Evolutionary conservation across 2,329 filamentous ascomycete genomes (phyloP), one percentile per base, ranked within the genome.

Genomic region (Leptodontidium sp.): DNA sequence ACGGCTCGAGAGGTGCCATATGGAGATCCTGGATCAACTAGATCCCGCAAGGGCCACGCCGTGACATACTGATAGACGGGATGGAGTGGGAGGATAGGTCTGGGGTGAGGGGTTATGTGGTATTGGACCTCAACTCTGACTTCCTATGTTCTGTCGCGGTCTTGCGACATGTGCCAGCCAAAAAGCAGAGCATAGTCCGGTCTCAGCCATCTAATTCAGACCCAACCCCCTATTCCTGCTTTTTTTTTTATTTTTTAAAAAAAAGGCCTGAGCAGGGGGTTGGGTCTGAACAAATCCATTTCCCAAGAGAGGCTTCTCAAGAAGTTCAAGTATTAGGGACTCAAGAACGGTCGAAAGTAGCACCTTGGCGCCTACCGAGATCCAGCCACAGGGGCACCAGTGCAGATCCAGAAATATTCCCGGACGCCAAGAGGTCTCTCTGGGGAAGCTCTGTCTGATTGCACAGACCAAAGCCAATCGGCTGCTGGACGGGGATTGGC

Each of bases 391-490:
- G 11, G 24, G 24, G 2, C 59, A 24, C 43, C 43, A 50, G 26
- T 21, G 32, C 59, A 17, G 15, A 49, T 62, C 15, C 45, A 35
- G 15, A 24, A 62, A 62, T n/a, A 49, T 62, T 62, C 43, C 59
- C 40, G 43, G 38, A 38, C 43, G 59, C 59, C 59, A 62, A 62
- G 59, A 14, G 3, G 3, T 62, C 7, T 17, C 26, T 62, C 40
- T 49, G 59, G 43, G 45, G 59, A 49, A 38, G 43, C 24, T 62
- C 43, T 62, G 26, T 50, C 26, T 62, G 59, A 62, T 62, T 62
- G 59, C 59, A 49, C 45, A 38, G 45, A 50, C 43, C 43, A 29
- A 62, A 49, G 59, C 43, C 59, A 62, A 62, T 62, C 59, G 59
- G 43, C 59, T 49, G 26, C 26, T n/a, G 2, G 26, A 9, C 29